phyloP scores from a whole-genome alignment of 2,329 filamentous ascomycete species.

The Coniochaeta ligniaria region DNA sequence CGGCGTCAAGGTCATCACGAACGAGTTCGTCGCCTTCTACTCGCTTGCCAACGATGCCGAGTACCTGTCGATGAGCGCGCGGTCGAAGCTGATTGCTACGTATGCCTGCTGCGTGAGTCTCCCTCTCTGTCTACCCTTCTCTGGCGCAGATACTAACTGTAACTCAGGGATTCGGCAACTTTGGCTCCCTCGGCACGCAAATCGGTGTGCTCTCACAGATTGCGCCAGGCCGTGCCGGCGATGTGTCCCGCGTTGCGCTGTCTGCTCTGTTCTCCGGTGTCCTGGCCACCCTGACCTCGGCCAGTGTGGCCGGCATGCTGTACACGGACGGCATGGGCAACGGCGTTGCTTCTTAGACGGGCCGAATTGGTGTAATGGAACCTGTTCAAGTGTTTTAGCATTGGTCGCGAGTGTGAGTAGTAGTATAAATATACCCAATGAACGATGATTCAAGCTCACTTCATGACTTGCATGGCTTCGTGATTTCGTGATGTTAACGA shows the following conservation, averaged over 20 bases:
- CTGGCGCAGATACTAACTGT: slow-evolving; percentile 9
- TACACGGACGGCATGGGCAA: not conserved
- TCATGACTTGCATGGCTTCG: too few relatives aligned
- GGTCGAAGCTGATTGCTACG: slow-evolving; percentile 74
- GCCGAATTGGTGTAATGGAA: too few relatives aligned
- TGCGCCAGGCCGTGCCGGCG: slow-evolving; percentile 64
- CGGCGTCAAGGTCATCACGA: slow-evolving; percentile 78
- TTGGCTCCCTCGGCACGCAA: slow-evolving; percentile 81
- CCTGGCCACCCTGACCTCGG: slow-evolving; percentile 71
- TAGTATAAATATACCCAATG: too few relatives aligned
- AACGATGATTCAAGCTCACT: too few relatives aligned
- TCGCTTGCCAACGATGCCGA: slow-evolving; percentile 37
- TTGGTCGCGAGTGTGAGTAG: too few relatives aligned
- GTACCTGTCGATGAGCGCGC: slow-evolving; percentile 55
- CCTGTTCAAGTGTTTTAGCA: too few relatives aligned
- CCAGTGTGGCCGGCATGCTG: slow-evolving; percentile 70
- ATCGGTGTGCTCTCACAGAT: slow-evolving; percentile 83
- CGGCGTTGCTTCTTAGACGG: not conserved
- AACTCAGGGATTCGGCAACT: slow-evolving; percentile 65
- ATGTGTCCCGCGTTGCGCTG: slow-evolving; percentile 68
- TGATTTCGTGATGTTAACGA: too few relatives aligned
- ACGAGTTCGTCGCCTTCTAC: slow-evolving; percentile 72
- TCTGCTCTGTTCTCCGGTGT: slow-evolving; percentile 74
- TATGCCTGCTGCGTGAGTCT: slow-evolving; percentile 67
- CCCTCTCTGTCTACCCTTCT: slow-evolving; percentile 20